Base-by-base conservation (phyloP, 2,329 filamentous ascomycete species). In the Monosporascus sp. region DNA sequence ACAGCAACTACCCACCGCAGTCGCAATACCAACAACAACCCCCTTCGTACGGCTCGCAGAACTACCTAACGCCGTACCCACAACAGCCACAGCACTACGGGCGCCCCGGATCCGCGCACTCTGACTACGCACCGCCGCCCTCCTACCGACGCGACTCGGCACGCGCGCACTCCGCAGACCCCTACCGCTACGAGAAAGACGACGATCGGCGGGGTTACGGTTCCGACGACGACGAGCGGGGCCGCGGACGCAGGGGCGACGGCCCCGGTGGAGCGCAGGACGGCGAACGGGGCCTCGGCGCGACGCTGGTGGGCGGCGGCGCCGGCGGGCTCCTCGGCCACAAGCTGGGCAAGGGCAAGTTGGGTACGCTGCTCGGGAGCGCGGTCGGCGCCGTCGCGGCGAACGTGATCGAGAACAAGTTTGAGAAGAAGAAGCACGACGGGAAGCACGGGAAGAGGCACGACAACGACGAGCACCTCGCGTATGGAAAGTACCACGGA, bases 311-410 rank as follows among this genome's bases (percentile, higher is more conserved):
- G 1, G 80, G 80, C 15, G 76, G 78, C 22, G 78, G 75, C 3
- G 76, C 74, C 1, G 81, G 81, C 38, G 80, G 76, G 0, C 77
- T 78, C 53, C 53, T 80, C 0, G 80, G 76, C 0, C 76, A 82
- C 62, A 77, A 84, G 65, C 64, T 79, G 11, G 79, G 80, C 20
- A 78, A 78, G 51, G 79, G 80, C 7, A 69, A 76, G 48, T 62
- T 84, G 37, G 78, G 78, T 24, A 79, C 80, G 2, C 60, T 82
- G 6, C 72, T 77, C 1, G 80, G 80, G 0, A 69, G 75, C 7
- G 72, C 81, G 2, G 78, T 75, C 11, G 82, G 82, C 24, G 80
- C 79, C 0, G 72, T 82, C 14, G 77, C 75, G 3, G 81, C 81
- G 7, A 83, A 83, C 58, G 68, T 75, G 18, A 63, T 82, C 38